These are phyloP conservation scores for Calamus simplicifolius DNA, from an alignment of 176 grass and related monocot genomes.

Conservation along the genomic window DNA sequence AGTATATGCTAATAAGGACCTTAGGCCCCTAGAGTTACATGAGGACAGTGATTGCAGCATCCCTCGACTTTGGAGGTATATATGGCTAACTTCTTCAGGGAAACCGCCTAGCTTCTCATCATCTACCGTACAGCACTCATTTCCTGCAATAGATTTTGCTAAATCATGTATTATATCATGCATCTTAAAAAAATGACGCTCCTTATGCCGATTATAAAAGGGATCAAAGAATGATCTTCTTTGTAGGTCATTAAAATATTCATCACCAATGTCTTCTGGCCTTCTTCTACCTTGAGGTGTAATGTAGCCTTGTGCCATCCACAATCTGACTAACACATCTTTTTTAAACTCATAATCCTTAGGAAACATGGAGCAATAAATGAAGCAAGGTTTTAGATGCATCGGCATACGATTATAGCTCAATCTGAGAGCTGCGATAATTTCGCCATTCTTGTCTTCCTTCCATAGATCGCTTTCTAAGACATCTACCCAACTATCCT, in stretches of 20 bases:
- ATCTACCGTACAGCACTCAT: neutral
- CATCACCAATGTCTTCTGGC: conserved; percentile 11
- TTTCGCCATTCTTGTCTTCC: conserved; percentile 6
- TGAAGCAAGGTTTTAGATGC: conserved; percentile 32
- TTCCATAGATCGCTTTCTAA: conserved; percentile 44
- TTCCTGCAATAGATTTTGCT: conserved; percentile 21
- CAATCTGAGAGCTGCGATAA: conserved; percentile 32
- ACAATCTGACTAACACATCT: conserved; percentile 28
- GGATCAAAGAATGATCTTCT: conserved; percentile 26
- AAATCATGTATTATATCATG: conserved; percentile 44
- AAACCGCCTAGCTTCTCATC: neutral
- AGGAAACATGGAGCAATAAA: conserved; percentile 29
- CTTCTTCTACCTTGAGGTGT: neutral
- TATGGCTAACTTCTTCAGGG: neutral
- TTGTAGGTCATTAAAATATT: conserved; percentile 29
- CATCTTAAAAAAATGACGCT: no score
- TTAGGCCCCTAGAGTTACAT: neutral
- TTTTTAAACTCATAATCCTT: conserved; percentile 25
- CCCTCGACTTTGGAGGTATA: neutral
- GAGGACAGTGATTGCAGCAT: neutral
- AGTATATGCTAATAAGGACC: neutral
- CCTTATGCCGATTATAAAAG: no score
- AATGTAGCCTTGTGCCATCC: conserved; percentile 44
- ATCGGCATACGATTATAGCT: conserved; percentile 29
- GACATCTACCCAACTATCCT: conserved; percentile 25